Evolutionary conservation across 192 early-diverging fungal genomes (phyloP), one percentile per base, ranked within the genome.

Genomic region (Coemansia sp.): DNA sequence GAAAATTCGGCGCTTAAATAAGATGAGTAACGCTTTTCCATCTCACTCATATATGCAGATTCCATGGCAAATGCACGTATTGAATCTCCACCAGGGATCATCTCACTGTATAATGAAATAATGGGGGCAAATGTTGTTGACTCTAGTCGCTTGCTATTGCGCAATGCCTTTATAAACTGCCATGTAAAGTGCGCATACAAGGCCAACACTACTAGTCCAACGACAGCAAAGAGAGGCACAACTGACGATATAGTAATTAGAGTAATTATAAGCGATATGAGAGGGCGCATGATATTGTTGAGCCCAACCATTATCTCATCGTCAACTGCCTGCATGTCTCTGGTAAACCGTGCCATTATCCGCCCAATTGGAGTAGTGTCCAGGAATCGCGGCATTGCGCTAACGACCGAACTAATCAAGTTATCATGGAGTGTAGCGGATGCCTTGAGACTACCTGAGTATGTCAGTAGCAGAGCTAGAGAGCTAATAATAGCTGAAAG

Each of bases 71-170:
- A 96, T 20, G 94, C 93, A 27, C 94, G 87, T 42, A 96, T 92
- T 1, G 87, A 87, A 3, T 87, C 64, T 46, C 88, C 78, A 57
- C 91, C 91, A 10, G 63, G 78, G 20, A 92, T 78, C 25, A 90
- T 88, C 80, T 97, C 92, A 33, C 84, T 85, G 64, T 92, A 93
- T 68, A 91, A 84, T 33, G 91, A 84, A 61, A 88, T 84, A 51
- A 93, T 86, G 3, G 93, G 91, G 33, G 84, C 86, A 51, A 85
- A 83, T 6, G 86, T 80, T 30, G 85, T 83, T 2, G 88, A 87
- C 72, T 93, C 90, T 17, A 94, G 70, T 9, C 95, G 86, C 85
- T 96, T 94, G 62, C 92, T 64, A 65, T 95, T 93, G 30, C 93
- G 84, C 11, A 91, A 92, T 17, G 88, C 82, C 2, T 74, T 74